phyloP scores from a whole-genome alignment of 352 stramenopile species.

The Globisporangium heterothallicum region DNA sequence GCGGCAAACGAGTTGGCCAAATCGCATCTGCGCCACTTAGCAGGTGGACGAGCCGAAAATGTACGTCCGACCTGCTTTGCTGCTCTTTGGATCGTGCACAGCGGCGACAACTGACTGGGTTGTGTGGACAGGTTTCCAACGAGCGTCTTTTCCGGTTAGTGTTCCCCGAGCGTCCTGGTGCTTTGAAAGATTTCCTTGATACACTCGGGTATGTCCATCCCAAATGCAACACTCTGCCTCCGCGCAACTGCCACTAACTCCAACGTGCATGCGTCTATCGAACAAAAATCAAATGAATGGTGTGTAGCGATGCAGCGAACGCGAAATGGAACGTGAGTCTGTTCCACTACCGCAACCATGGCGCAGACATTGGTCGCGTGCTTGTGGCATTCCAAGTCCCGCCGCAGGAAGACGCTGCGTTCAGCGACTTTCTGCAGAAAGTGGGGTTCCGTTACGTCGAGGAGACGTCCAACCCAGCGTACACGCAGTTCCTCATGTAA shows the following conservation, averaged over 20 bases:
- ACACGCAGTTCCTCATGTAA: constrained; percentile 77
- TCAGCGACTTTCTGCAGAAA: constrained; percentile 56
- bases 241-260: background rate
- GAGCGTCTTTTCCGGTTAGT: constrained; percentile 96
- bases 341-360: constrained; percentile 99
- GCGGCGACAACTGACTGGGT: background rate
- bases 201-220: constrained; percentile 49
- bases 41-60: constrained; percentile 84
- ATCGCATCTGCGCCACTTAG: constrained; percentile 92
- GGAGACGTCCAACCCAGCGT: constrained; percentile 81
- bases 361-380: constrained; percentile 96
- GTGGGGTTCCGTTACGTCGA: constrained; percentile 79
- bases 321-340: constrained; percentile 96
- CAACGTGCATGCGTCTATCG: background rate
- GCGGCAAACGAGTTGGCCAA: constrained; percentile 96
- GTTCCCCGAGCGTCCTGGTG: constrained; percentile 91
- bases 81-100: too few species aligned
- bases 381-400: constrained; percentile 95
- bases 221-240: background rate
- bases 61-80: constrained; percentile 20
- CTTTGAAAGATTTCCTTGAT: constrained; percentile 91
- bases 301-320: constrained; percentile 11
- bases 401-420: constrained; percentile 40
- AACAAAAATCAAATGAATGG: background rate
- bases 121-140: constrained; percentile 50